These are phyloP conservation scores for Prasinococcaceae sp. DNA, from an alignment of 139 green algal genomes.

Conservation along the genomic window DNA sequence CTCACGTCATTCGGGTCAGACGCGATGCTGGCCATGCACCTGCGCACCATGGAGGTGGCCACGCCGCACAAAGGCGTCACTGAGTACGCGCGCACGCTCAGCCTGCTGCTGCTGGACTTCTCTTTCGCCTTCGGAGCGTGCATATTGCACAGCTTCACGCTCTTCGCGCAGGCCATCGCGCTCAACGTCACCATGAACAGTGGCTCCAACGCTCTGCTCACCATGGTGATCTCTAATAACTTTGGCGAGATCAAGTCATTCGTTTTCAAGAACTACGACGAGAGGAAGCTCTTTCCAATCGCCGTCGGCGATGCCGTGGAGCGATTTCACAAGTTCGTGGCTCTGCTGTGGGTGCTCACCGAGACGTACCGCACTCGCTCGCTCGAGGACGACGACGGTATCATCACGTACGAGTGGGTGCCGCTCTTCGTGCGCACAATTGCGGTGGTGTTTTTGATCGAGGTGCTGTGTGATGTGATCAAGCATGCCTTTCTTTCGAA, in stretches of 20 bases:
- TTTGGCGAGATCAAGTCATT: slow-evolving; percentile 40
- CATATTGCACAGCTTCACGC: slow-evolving; percentile 26
- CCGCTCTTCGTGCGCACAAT: slow-evolving; percentile 9
- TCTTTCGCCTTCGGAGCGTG: no score
- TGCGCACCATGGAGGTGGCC: no score
- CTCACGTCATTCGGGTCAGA: no score
- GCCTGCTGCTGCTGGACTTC: no score
- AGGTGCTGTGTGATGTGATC: slow-evolving; percentile 35
- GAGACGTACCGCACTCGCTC: slow-evolving; percentile 21
- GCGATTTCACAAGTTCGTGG: slow-evolving; percentile 26
- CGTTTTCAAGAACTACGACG: slow-evolving; percentile 31
- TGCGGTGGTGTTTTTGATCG: slow-evolving; percentile 18
- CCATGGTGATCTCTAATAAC: slow-evolving; percentile 39
- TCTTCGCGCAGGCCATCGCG: slow-evolving; percentile 31
- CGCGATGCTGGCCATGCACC: no score
- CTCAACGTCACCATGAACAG: slow-evolving; percentile 42
- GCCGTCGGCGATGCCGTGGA: slow-evolving; percentile 34
- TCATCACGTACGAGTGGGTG: not conserved
- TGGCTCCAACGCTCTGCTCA: slow-evolving; percentile 29
- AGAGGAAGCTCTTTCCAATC: not conserved
- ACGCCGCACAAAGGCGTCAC: no score
- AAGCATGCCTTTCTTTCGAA: slow-evolving; percentile 43
- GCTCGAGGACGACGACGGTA: no score
- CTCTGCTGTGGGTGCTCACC: slow-evolving; percentile 28
- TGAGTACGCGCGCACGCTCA: no score